Conservation (phyloP, 2,329 filamentous ascomycete genomes). For the Neodidymelliopsis sp. region DNA sequence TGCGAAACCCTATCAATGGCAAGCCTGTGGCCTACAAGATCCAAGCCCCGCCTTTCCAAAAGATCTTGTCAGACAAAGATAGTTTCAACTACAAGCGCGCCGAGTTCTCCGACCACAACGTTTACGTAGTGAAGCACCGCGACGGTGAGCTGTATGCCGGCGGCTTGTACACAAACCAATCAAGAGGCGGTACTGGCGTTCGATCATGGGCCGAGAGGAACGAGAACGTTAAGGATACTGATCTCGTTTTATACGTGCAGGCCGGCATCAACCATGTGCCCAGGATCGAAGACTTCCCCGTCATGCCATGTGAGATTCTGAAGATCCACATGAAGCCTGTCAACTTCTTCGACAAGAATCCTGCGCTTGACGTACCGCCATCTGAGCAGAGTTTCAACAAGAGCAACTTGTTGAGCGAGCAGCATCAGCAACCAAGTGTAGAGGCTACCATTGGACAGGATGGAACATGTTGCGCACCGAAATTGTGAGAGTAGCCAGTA, state of each 20-base stretch:
- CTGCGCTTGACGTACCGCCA: slow-evolving; percentile 65
- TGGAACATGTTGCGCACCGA: slow-evolving; percentile 51
- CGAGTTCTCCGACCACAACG: slow-evolving; percentile 65
- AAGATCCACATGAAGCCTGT: slow-evolving; percentile 65
- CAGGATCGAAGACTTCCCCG: slow-evolving; percentile 64
- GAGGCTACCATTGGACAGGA: slow-evolving; percentile 46
- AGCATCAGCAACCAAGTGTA: slow-evolving; percentile 47
- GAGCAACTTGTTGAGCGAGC: slow-evolving; percentile 46
- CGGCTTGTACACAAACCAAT: slow-evolving; percentile 68
- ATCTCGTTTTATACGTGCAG: slow-evolving; percentile 65
- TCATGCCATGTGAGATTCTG: slow-evolving; percentile 66
- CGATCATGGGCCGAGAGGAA: slow-evolving; percentile 59
- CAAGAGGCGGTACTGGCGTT: slow-evolving; percentile 59
- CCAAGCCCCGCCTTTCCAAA: slow-evolving; percentile 58
- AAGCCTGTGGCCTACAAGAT: slow-evolving; percentile 61
- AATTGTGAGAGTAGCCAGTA: slow-evolving; percentile 22
- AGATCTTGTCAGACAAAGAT: slow-evolving; percentile 60
- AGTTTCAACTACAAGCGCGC: slow-evolving; percentile 65
- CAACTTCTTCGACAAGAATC: slow-evolving; percentile 67
- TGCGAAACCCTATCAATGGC: slow-evolving; percentile 56
- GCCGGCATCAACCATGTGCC: slow-evolving; percentile 66
- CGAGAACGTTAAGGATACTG: slow-evolving; percentile 62
- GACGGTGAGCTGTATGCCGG: slow-evolving; percentile 68
- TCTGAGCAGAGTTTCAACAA: slow-evolving; percentile 59
- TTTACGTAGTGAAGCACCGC: slow-evolving; percentile 65